Evolutionary conservation across 164 flowering plant genomes (phyloP), one percentile per base, ranked within the genome.

Genomic region (Chimonanthus praecox): DNA sequence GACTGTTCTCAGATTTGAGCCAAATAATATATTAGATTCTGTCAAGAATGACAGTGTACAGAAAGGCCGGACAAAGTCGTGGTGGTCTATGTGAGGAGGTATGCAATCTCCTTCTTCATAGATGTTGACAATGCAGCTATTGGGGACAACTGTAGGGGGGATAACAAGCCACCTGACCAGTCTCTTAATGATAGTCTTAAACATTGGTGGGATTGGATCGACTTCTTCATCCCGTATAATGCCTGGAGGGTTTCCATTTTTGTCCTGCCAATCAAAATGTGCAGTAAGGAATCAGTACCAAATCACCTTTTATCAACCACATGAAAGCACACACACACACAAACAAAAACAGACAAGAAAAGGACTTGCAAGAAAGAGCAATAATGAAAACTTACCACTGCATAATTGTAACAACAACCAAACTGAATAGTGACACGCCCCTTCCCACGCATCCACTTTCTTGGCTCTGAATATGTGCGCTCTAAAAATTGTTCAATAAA

Each of bases 381-480:
- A 60, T 48, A 76, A 13, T 13, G 60, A 13, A 54, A 54, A 54
- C 49, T 75, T 84, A 87, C 90, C 79, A 78, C 79, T 65, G 87
- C 88, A 80, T 86, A 86, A 61, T 88, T 88, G 77, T 88, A 88
- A 68, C 92, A 85, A 49, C 92, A 88, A 43, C 92, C 92, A 68
- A 88, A 87, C 67, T 88, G 92, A 10, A 88, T 82, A 0, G 92
- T 87, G 5, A 83, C 85, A 44, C 89, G 85, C 3, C 91, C 91
- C 80, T 88, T 88, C 20, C 91, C 89, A 9, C 87, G 87, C 87
- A 86, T 85, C 89, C 89, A 85, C 76, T 88, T 88, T 58, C 70
- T 68, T 21, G 92, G 92, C 74, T 81, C 87, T 0, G 87, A 51
- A 75, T 84, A 88, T 10, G 89, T 87, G 3, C 89, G 86, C 8